Percentiles rank a stretch among this genome's conserved stretches.
Conservation (phyloP, 371 early-diverging fungal genomes). For the Mortierella sp. region DNA sequence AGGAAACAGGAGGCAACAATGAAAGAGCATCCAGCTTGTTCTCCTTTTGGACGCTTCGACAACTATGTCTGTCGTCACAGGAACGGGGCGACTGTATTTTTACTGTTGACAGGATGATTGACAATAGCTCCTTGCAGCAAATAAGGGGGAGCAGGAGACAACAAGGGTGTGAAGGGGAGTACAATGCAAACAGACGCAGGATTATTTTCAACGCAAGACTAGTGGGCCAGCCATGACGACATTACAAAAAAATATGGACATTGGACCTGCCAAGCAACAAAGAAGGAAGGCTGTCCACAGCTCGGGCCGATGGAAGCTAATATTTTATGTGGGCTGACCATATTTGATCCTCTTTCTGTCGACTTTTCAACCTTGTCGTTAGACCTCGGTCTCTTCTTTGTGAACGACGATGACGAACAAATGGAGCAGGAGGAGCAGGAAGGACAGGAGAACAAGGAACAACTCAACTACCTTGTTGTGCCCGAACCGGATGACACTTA, state of each 20-base stretch:
- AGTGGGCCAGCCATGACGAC: constrained; percentile 3
- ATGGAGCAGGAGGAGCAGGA: constrained; percentile 30
- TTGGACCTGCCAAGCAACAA: background rate
- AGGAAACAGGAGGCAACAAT: constrained; percentile 11
- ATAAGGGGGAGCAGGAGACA: background rate
- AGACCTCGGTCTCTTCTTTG: constrained; percentile 43
- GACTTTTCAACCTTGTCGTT: background rate
- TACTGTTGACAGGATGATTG: constrained; percentile 16
- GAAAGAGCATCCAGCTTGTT: background rate
- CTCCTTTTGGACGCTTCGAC: background rate
- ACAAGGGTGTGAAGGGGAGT: background rate
- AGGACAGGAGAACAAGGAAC: constrained; percentile 25
- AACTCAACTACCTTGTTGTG: constrained; percentile 29
- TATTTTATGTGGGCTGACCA: constrained; percentile 11
- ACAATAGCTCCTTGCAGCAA: constrained; percentile 23
- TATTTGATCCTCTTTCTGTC: background rate
- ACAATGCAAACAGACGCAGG: background rate
- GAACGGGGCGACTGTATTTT: background rate
- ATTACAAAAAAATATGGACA: background rate
- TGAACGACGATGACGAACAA: constrained; percentile 30
- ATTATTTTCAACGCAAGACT: background rate
- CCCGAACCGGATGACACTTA: constrained; percentile 28
- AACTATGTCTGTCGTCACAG: background rate
- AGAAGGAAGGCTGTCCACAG: background rate
- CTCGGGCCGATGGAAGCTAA: background rate